Evolutionary conservation across 2,329 filamentous ascomycete species (phyloP).

Genomic region (Ustilaginoidea virens): DNA sequence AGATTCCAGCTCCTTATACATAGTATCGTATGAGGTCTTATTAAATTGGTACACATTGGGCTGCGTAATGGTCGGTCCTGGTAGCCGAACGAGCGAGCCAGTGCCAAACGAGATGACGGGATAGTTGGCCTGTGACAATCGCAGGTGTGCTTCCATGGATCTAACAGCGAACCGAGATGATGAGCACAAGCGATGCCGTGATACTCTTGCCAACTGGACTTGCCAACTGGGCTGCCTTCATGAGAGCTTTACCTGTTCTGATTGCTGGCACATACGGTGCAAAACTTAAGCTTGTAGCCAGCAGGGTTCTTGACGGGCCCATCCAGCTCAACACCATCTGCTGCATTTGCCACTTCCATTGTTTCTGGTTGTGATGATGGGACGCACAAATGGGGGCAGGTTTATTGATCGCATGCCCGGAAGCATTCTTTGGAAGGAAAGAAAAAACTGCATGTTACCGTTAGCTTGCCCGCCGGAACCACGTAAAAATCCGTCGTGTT

Average conservation of each 20-base stretch:
- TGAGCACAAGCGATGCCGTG: not conserved
- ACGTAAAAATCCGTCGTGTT: not conserved
- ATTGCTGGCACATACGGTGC: conserved; percentile 97
- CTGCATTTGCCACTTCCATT: conserved; percentile 30
- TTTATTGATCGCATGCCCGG: not conserved
- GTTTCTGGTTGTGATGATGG: not conserved
- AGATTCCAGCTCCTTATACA: conserved; percentile 76
- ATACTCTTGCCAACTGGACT: too few relatives aligned
- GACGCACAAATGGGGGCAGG: too few relatives aligned
- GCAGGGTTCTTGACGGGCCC: conserved; percentile 25
- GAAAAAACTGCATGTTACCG: not conserved
- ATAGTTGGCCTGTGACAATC: conserved; percentile 70
- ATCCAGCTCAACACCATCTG: conserved; percentile 13
- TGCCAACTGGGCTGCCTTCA: too few relatives aligned
- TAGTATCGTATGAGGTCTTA: conserved; percentile 84
- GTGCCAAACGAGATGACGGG: conserved; percentile 98
- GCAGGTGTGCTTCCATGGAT: conserved; percentile 90
- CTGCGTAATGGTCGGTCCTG: conserved; percentile 78
- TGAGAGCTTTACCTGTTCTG: conserved; percentile 88
- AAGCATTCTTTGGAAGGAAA: too few relatives aligned
- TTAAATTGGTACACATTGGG: conserved; percentile 99
- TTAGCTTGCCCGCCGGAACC: not conserved
- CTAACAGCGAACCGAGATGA: conserved; percentile 7
- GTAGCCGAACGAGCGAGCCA: conserved; percentile 82
- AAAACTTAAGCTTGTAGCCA: conserved; percentile 87